Evolutionary conservation across 345 rosid species (phyloP).

Genomic region (Populus euphratica): DNA sequence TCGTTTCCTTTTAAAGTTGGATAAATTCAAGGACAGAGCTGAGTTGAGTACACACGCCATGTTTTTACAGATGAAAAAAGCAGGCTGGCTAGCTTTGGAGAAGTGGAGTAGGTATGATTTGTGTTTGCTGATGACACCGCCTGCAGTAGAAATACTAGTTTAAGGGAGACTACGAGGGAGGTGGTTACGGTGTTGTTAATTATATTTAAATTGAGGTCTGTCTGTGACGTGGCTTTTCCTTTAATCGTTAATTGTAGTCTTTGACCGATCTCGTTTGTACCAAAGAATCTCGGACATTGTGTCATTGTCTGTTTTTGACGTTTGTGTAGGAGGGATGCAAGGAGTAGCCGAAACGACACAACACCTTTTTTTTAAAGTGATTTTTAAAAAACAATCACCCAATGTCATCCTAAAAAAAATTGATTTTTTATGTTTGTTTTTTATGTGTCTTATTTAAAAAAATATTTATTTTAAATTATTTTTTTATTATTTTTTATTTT

Average conservation of each 20-base stretch:
- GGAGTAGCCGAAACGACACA: too few relatives aligned
- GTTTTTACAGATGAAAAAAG: background rate
- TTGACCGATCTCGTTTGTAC: background rate
- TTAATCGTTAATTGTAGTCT: background rate
- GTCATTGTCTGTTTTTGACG: background rate
- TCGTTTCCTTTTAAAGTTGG: slow-evolving; percentile 29
- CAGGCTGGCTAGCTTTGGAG: background rate
- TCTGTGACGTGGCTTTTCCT: background rate
- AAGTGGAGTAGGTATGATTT: background rate
- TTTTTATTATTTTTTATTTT: too few relatives aligned
- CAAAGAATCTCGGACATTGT: background rate
- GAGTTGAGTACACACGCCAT: slow-evolving; percentile 66
- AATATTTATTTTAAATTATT: too few relatives aligned
- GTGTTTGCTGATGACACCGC: background rate
- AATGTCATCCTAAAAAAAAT: too few relatives aligned
- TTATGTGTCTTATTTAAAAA: too few relatives aligned
- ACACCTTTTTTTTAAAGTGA: too few relatives aligned
- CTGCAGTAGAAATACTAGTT: background rate
- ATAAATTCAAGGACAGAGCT: slow-evolving; percentile 39
- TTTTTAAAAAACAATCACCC: too few relatives aligned
- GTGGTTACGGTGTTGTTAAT: background rate
- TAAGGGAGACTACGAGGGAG: too few relatives aligned
- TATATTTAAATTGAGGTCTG: background rate
- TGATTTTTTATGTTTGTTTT: too few relatives aligned
- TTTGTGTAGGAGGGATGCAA: too few relatives aligned